Evolutionary conservation across 192 early-diverging fungal genomes (phyloP).

Genomic region (Entophlyctis luteolus): DNA sequence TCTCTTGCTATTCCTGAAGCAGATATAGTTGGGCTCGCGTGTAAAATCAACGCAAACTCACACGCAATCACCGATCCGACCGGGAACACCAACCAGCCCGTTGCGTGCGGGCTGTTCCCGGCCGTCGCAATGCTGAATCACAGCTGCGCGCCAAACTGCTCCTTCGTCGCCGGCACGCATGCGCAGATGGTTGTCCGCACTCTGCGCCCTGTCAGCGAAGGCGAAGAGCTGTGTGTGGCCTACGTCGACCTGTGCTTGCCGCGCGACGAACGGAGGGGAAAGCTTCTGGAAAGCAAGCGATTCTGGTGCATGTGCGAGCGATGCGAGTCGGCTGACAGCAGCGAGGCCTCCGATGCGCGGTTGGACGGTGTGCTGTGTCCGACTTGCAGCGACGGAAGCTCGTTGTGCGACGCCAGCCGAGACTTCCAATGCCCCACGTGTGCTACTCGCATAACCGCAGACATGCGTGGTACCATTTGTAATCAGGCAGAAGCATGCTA

Average conservation of each 20-base stretch:
- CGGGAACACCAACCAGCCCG: slow-evolving; percentile 31
- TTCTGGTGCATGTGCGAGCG: slow-evolving; percentile 76
- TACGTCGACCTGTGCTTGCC: slow-evolving; percentile 71
- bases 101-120: slow-evolving; percentile 66
- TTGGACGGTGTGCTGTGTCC: slow-evolving; percentile 9
- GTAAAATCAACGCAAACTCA: slow-evolving; percentile 64
- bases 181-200: slow-evolving; percentile 63
- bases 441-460: background rate
- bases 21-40: slow-evolving; percentile 47
- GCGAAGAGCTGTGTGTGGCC: slow-evolving; percentile 59
- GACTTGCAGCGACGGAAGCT: slow-evolving; percentile 24
- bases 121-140: slow-evolving; percentile 69
- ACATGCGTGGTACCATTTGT: background rate
- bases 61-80: slow-evolving; percentile 52
- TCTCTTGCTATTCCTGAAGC: slow-evolving; percentile 17
- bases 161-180: slow-evolving; percentile 43
- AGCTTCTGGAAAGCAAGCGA: slow-evolving; percentile 61
- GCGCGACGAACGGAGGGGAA: slow-evolving; percentile 66
- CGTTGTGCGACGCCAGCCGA: background rate
- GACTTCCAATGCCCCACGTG: background rate
- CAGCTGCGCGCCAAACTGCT: slow-evolving; percentile 71
- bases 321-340: slow-evolving; percentile 32
- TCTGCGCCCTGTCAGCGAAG: slow-evolving; percentile 48
- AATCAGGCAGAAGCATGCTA: background rate
- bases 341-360: slow-evolving; percentile 43